A percentile compares a stretch with the other conserved stretches of the same genome.
phyloP scores from a whole-genome alignment of 2,329 filamentous ascomycete species.

The Sclerotinia trifoliorum region DNA sequence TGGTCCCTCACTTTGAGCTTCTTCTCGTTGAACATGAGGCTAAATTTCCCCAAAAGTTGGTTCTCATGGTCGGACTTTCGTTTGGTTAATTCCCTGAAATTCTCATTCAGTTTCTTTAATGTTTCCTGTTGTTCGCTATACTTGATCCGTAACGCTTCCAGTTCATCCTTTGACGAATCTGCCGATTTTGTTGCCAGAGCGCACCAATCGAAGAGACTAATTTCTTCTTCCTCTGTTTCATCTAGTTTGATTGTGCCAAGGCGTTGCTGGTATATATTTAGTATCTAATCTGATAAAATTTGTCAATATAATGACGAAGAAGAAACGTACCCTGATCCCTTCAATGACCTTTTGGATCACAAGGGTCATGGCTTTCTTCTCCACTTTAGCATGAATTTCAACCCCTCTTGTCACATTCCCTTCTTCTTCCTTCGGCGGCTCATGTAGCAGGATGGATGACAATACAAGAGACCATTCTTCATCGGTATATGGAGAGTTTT shows the following conservation, averaged over 20 bases:
- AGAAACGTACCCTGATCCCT: slow-evolving; percentile 62
- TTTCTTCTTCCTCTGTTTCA: slow-evolving; percentile 50
- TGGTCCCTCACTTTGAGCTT: slow-evolving; percentile 77
- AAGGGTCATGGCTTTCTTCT: slow-evolving; percentile 55
- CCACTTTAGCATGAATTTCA: slow-evolving; percentile 59
- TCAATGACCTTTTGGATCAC: slow-evolving; percentile 64
- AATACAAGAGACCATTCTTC: slow-evolving; percentile 68
- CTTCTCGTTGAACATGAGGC: slow-evolving; percentile 71
- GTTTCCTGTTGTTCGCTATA: slow-evolving; percentile 52
- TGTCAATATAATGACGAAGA: background rate
- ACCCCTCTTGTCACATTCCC: slow-evolving; percentile 59
- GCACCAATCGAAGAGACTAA: slow-evolving; percentile 71
- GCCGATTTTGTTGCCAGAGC: slow-evolving; percentile 50
- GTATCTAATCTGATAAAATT: slow-evolving; percentile 21
- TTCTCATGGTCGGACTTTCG: slow-evolving; percentile 67
- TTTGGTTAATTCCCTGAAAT: slow-evolving; percentile 64
- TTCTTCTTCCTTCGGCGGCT: slow-evolving; percentile 43
- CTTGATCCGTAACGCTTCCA: slow-evolving; percentile 43
- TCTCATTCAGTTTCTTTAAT: slow-evolving; percentile 57
- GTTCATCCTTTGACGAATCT: slow-evolving; percentile 23
- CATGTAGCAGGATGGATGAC: slow-evolving; percentile 53
- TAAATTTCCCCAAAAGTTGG: slow-evolving; percentile 66
- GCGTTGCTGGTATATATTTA: slow-evolving; percentile 53
- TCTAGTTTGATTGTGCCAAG: slow-evolving; percentile 65
- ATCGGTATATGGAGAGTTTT: slow-evolving; percentile 54